phyloP scores from a whole-genome alignment of 441 rosid genomes.

The Euphorbia schlechtendalii region DNA sequence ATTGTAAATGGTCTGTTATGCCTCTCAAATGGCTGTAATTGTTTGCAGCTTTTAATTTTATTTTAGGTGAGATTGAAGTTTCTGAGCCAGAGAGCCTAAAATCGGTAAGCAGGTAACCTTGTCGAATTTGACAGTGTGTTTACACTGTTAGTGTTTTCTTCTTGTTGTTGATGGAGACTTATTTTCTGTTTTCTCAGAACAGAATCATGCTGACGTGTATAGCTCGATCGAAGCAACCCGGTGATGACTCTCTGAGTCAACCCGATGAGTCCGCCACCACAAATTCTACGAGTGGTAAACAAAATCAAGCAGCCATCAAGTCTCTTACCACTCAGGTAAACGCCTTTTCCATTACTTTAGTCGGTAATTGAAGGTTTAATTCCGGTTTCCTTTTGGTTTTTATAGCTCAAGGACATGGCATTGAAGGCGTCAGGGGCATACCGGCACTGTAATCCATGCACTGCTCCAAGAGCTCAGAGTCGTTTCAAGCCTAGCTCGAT shows the following conservation, averaged over 20 bases:
- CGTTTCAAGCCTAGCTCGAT: slow-evolving; percentile 29
- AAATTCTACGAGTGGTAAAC: slow-evolving; percentile 16
- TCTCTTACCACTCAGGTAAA: slow-evolving; percentile 78
- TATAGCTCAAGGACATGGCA: slow-evolving; percentile 82
- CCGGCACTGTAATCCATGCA: slow-evolving; percentile 75
- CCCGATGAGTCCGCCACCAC: slow-evolving; percentile 41
- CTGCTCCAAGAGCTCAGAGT: slow-evolving; percentile 40
- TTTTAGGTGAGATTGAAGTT: slow-evolving; percentile 6
- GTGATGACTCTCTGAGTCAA: slow-evolving; percentile 60
- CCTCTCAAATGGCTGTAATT: neutral
- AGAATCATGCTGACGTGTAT: slow-evolving; percentile 83
- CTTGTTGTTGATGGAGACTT: neutral
- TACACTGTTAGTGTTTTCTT: slow-evolving; percentile 4
- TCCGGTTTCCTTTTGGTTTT: slow-evolving; percentile 3
- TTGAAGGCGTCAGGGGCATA: slow-evolving; percentile 94
- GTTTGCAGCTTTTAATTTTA: neutral
- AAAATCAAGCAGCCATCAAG: slow-evolving; percentile 43
- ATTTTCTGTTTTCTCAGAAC: slow-evolving; percentile 9
- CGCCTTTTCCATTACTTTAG: neutral
- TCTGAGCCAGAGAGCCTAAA: neutral
- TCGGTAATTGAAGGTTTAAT: neutral
- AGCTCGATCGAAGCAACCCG: slow-evolving; percentile 80
- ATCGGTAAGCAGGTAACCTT: no score
- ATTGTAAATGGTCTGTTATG: neutral
- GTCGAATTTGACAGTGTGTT: slow-evolving; percentile 15